Conservation (phyloP, 2,329 filamentous ascomycete species). For the Sclerotinia minor region DNA sequence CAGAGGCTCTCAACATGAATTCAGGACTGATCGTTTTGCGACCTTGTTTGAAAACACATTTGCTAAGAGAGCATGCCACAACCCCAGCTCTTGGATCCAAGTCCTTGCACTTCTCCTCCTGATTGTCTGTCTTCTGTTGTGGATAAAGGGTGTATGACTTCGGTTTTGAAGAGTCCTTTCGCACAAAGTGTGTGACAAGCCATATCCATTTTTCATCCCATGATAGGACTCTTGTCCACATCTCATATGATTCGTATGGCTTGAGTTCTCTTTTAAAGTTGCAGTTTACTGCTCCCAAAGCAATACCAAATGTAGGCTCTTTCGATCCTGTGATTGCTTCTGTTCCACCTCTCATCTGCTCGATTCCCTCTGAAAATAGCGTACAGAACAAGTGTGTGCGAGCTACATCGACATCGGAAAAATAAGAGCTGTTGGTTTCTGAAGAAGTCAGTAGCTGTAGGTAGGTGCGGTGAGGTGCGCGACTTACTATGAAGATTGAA, state of each 20-base stretch:
- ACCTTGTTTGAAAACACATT: slow-evolving; percentile 61
- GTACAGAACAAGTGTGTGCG: slow-evolving; percentile 63
- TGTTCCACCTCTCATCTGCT: slow-evolving; percentile 42
- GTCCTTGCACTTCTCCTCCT: slow-evolving; percentile 15
- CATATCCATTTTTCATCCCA: slow-evolving; percentile 86
- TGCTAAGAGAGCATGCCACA: slow-evolving; percentile 53
- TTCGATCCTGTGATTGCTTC: slow-evolving; percentile 39
- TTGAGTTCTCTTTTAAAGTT: slow-evolving; percentile 70
- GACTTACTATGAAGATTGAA: slow-evolving; percentile 64
- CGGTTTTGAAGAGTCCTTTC: slow-evolving; percentile 43
- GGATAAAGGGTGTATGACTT: slow-evolving; percentile 41
- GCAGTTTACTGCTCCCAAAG: slow-evolving; percentile 57
- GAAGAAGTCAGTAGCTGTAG: background rate
- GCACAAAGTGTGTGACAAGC: slow-evolving; percentile 54
- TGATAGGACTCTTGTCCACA: slow-evolving; percentile 67
- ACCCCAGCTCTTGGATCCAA: slow-evolving; percentile 27
- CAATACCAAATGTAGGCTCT: slow-evolving; percentile 41
- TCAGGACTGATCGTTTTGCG: slow-evolving; percentile 66
- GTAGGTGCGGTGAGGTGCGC: too few species aligned
- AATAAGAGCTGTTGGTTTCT: slow-evolving; percentile 68
- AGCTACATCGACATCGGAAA: slow-evolving; percentile 67
- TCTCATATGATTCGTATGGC: slow-evolving; percentile 68
- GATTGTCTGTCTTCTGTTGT: slow-evolving; percentile 33
- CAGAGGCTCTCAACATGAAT: slow-evolving; percentile 58
- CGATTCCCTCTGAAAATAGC: slow-evolving; percentile 44